Percentiles rank a stretch among this genome's conserved stretches.
phyloP scores from a whole-genome alignment of 495 filamentous ascomycete genomes.

The Copromyces sp. region DNA sequence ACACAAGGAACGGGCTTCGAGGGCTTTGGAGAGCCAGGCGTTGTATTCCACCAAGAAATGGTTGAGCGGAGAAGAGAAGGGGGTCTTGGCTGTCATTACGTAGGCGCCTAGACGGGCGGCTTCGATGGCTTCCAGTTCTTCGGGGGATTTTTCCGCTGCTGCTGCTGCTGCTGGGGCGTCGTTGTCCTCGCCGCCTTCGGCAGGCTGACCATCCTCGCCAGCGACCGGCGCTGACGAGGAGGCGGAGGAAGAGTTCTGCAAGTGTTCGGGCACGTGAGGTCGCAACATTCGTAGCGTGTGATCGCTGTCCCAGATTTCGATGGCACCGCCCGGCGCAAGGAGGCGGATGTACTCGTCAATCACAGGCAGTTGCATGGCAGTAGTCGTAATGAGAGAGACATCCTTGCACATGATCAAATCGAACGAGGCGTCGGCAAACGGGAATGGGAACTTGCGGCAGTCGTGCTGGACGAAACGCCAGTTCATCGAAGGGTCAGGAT shows the following conservation, averaged over 20 bases:
- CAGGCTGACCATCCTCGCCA: neutral
- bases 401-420: conserved; percentile 89
- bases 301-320: conserved; percentile 85
- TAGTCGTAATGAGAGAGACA: conserved; percentile 57
- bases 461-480: conserved; percentile 89
- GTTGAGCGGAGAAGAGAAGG: conserved; percentile 68
- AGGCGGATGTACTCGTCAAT: conserved; percentile 71
- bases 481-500: conserved; percentile 57
- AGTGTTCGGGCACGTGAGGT: conserved; percentile 54
- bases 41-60: conserved; percentile 79
- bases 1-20: conserved; percentile 60
- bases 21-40: conserved; percentile 63
- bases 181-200: conserved; percentile 27
- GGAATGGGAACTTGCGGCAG: conserved; percentile 60
- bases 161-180: conserved; percentile 14
- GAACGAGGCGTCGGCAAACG: conserved; percentile 76
- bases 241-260: conserved; percentile 16
- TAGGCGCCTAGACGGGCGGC: conserved; percentile 61
- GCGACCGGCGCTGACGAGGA: conserved; percentile 5
- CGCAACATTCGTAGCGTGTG: conserved; percentile 65
- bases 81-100: conserved; percentile 70
- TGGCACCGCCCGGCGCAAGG: conserved; percentile 62
- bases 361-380: conserved; percentile 49
- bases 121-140: neutral
- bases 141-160: conserved; percentile 1